Evolutionary conservation across 805 yeast species (phyloP), one percentile per base, ranked within the genome.

Genomic region (Metschnikowia henanensis): DNA sequence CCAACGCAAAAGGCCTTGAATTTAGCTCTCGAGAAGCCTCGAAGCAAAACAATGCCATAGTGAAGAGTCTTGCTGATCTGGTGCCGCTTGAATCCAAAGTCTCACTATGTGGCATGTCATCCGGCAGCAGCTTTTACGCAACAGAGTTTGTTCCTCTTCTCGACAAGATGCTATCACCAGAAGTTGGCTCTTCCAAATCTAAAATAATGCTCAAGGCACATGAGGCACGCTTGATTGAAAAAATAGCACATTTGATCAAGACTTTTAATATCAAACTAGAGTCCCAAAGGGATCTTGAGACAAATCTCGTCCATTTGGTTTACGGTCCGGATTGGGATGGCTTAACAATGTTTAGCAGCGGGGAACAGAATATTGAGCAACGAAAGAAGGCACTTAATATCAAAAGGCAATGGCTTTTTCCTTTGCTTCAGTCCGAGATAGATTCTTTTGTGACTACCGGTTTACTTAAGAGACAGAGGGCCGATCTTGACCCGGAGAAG

Each of bases 181-280:
- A 59, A 6, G 46, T 61, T 2, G 51, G 60, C 1, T 45, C 59
- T 10, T 58, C 56, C 10, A 47, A 52, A 23, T 44, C 53, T 9
- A 64, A 59, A 28, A 46, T 58, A 16, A 53, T 56, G 16, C 51
- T 68, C 40, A 55, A 47, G 29, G 61, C 55, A 1, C 52, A 45
- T 43, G 76, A 70, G 39, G 65, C 54, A 43, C 22, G 39, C 3
- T 56, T 67, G 23, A 49, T 74, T 2, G 70, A 65, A 21, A 61
- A 60, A 33, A 58, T 78, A 3, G 65, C 76, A 2, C 57, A 53
- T 5, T 55, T 77, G 2, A 51, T 75, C 6, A 62, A 65, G 30
- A 66, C 60, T 3, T 66, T 75, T 37, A 72, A 68, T 20, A 51
- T 81, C 25, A 56, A 50, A 18, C 54, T 81, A 29, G 75, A 70